These are phyloP conservation scores for Cryptococcus deneoformans DNA, from an alignment of 1,284 basidiomycete genomes.

Conservation along the genomic window DNA sequence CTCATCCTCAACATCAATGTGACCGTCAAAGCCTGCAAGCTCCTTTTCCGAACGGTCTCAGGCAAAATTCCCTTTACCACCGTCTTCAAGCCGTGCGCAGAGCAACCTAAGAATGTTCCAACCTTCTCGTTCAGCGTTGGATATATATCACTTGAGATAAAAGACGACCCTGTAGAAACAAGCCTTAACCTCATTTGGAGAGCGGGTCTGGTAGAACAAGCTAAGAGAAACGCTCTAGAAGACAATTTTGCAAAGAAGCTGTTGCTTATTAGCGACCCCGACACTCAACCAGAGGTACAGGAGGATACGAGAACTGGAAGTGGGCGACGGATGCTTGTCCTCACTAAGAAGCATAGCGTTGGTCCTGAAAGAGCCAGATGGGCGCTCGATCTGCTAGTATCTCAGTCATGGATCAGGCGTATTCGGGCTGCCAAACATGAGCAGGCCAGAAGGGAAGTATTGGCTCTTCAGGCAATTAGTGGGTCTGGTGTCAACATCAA, in stretches of 20 bases:
- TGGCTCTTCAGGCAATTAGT: constrained; percentile 40
- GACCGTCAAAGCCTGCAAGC: constrained; percentile 64
- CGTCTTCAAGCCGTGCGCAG: constrained; percentile 58
- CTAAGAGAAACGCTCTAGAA: constrained; percentile 71
- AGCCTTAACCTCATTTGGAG: constrained; percentile 74
- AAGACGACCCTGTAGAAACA: constrained; percentile 84
- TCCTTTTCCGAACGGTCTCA: constrained; percentile 53
- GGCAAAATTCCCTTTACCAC: constrained; percentile 22
- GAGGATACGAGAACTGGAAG: not conserved
- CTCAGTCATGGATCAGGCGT: constrained; percentile 73
- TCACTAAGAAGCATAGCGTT: constrained; percentile 53
- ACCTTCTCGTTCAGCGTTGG: constrained; percentile 62
- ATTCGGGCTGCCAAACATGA: constrained; percentile 49
- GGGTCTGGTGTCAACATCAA: constrained; percentile 19
- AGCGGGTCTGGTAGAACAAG: constrained; percentile 71
- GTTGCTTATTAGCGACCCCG: constrained; percentile 56
- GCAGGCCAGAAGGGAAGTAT: constrained; percentile 53
- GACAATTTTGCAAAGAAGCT: constrained; percentile 75
- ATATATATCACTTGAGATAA: constrained; percentile 69
- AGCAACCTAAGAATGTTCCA: constrained; percentile 70
- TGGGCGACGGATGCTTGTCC: constrained; percentile 2
- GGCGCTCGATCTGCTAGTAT: constrained; percentile 69
- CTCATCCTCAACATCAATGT: constrained; percentile 66
- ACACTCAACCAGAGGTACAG: constrained; percentile 12
- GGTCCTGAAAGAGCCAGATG: constrained; percentile 69